Percentiles rank a stretch among this genome's conserved stretches.
Conservation (phyloP, 116 monocot species). For the Thalassia testudinum region DNA sequence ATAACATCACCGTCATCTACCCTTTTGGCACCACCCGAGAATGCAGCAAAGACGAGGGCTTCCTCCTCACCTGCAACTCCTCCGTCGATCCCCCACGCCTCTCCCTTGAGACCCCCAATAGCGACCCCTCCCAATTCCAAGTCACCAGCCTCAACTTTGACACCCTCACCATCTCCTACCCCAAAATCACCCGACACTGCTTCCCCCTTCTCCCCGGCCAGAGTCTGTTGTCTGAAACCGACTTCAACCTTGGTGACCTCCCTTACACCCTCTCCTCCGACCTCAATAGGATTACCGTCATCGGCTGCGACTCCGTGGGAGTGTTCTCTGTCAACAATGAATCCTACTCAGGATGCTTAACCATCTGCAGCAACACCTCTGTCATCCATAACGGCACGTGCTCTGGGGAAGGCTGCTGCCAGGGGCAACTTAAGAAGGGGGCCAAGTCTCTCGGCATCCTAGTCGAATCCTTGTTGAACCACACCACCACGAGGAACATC, state of each 20-base stretch:
- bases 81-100: slow-evolving; percentile 17
- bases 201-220: background rate
- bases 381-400: slow-evolving; percentile 12
- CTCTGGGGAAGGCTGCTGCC: slow-evolving; percentile 31
- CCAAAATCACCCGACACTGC: slow-evolving; percentile 11
- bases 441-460: slow-evolving; percentile 3
- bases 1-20: slow-evolving; percentile 6
- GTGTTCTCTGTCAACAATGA: slow-evolving; percentile 1
- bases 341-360: slow-evolving; percentile 14
- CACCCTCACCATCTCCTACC: background rate
- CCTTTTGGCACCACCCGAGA: slow-evolving; percentile 15
- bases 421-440: slow-evolving; percentile 22
- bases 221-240: background rate
- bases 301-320: slow-evolving; percentile 25
- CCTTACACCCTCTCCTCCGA: slow-evolving; percentile 23
- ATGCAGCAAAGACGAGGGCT: slow-evolving; percentile 16
- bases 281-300: slow-evolving; percentile 25
- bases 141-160: background rate
- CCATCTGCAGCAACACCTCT: slow-evolving; percentile 10
- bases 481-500: slow-evolving; percentile 10
- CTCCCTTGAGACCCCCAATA: slow-evolving; percentile 8
- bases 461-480: background rate
- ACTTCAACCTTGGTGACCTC: background rate
- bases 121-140: slow-evolving; percentile 8
- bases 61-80: slow-evolving; percentile 26